Percentiles rank a stretch among this genome's conserved stretches.
Conservation (phyloP, 345 rosid genomes). For the Moringa oleifera region DNA sequence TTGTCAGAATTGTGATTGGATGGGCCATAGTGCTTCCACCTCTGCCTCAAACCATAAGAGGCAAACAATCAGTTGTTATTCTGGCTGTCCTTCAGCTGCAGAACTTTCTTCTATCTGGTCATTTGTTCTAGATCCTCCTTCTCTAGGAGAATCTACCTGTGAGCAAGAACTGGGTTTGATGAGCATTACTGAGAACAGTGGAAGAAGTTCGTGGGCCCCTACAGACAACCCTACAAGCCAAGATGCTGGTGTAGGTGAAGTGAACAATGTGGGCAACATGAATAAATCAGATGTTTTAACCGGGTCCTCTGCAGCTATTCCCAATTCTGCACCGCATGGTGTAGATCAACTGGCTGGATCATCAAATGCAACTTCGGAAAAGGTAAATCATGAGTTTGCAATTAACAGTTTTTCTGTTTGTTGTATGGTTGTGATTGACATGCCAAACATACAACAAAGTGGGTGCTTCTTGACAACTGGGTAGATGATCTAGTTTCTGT, state of each 20-base stretch:
- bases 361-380: slow-evolving; percentile 34
- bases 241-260: slow-evolving; percentile 29
- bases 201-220: slow-evolving; percentile 24
- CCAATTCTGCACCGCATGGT: slow-evolving; percentile 29
- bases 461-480: background rate
- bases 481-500: background rate
- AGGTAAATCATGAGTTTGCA: slow-evolving; percentile 36
- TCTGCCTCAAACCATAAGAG: slow-evolving; percentile 55
- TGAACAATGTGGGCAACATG: slow-evolving; percentile 9
- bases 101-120: slow-evolving; percentile 94
- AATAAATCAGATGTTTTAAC: slow-evolving; percentile 33
- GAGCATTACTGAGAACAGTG: slow-evolving; percentile 60
- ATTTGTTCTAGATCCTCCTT: slow-evolving; percentile 48
- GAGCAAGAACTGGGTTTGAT: slow-evolving; percentile 81
- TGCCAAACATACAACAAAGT: background rate
- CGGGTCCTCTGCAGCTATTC: slow-evolving; percentile 39
- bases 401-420: background rate
- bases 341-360: slow-evolving; percentile 37
- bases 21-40: slow-evolving; percentile 53
- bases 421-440: background rate
- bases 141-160: slow-evolving; percentile 51
- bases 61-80: slow-evolving; percentile 70
- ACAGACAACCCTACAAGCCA: slow-evolving; percentile 30
- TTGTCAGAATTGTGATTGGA: slow-evolving; percentile 99
- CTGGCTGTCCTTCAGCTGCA: slow-evolving; percentile 88